Evolutionary conservation across 1,284 basidiomycete species (phyloP).

Genomic region (Ceratobasidium sp.): DNA sequence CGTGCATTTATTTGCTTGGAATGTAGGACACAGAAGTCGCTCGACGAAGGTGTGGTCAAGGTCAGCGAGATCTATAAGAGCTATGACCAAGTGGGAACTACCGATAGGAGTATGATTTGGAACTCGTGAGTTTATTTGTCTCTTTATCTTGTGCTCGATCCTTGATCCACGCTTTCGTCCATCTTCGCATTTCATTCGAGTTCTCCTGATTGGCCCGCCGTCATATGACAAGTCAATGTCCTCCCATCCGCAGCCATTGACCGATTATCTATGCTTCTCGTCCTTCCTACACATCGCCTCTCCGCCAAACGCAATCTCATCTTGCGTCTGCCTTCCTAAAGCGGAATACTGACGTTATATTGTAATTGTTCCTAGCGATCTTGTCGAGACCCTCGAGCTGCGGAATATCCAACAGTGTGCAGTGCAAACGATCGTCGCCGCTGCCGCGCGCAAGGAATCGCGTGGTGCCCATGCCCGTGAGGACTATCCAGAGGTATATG

Average conservation of each 20-base stretch:
- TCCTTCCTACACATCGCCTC: no score
- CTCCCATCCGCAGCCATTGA: no score
- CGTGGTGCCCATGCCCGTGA: conserved; percentile 98
- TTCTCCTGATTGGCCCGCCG: no score
- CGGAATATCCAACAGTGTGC: conserved; percentile 95
- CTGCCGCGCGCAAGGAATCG: conserved; percentile 95
- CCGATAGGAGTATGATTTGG: conserved; percentile 99
- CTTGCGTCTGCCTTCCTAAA: background rate
- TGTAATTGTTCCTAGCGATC: conserved; percentile 64
- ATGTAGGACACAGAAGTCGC: conserved; percentile 83
- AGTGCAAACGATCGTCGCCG: conserved; percentile 93
- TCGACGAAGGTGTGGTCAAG: conserved; percentile 93
- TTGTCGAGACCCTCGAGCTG: conserved; percentile 96
- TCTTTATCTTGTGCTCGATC: conserved; percentile 41
- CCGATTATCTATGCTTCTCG: no score
- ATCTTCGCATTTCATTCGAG: no score
- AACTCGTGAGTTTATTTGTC: conserved; percentile 71
- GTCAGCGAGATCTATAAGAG: conserved; percentile 85
- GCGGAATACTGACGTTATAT: background rate
- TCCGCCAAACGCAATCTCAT: background rate
- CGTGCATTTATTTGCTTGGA: conserved; percentile 41
- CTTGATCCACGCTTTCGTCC: background rate
- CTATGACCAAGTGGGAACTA: conserved; percentile 91
- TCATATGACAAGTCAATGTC: no score
- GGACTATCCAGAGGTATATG: conserved; percentile 84